A percentile compares a stretch with the other conserved stretches of the same genome.
Conservation (phyloP, 1,284 basidiomycete species). For the Lignosus rhinocerotis region DNA sequence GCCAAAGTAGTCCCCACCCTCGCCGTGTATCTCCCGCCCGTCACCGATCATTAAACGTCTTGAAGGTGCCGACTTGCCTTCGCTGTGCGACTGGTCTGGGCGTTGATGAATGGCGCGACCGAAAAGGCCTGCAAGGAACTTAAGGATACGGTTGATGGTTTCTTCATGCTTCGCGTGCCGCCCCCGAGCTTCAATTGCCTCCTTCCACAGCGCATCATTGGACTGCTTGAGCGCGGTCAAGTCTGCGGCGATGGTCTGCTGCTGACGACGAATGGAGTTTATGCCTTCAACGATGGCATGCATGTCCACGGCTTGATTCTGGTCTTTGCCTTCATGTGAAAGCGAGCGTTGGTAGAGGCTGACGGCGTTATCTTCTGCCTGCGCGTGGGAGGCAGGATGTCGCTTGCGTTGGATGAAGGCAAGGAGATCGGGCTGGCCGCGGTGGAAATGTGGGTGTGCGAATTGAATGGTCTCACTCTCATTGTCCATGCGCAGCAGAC, state of each 20-base stretch:
- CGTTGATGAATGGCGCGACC: constrained; percentile 53
- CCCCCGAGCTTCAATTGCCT: constrained; percentile 77
- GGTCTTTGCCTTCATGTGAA: constrained; percentile 26
- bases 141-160: constrained; percentile 93
- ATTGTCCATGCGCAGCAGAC: constrained; percentile 80
- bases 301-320: constrained; percentile 69
- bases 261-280: constrained; percentile 86
- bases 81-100: constrained; percentile 39
- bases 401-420: constrained; percentile 85
- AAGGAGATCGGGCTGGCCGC: constrained; percentile 89
- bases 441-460: constrained; percentile 86
- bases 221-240: constrained; percentile 86
- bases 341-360: constrained; percentile 27
- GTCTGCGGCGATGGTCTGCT: constrained; percentile 85
- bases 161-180: constrained; percentile 92
- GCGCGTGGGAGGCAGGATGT: constrained; percentile 36
- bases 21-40: constrained; percentile 38
- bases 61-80: constrained; percentile 47
- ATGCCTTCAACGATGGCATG: constrained; percentile 82
- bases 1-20: constrained; percentile 38
- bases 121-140: constrained; percentile 93
- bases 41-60: constrained; percentile 65
- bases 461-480: constrained; percentile 94
- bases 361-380: constrained; percentile 26
- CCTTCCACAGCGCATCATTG: constrained; percentile 92